Evolutionary conservation across 345 rosid species (phyloP), one percentile per base, ranked within the genome.

Genomic region (Mallotus nudiflorus): DNA sequence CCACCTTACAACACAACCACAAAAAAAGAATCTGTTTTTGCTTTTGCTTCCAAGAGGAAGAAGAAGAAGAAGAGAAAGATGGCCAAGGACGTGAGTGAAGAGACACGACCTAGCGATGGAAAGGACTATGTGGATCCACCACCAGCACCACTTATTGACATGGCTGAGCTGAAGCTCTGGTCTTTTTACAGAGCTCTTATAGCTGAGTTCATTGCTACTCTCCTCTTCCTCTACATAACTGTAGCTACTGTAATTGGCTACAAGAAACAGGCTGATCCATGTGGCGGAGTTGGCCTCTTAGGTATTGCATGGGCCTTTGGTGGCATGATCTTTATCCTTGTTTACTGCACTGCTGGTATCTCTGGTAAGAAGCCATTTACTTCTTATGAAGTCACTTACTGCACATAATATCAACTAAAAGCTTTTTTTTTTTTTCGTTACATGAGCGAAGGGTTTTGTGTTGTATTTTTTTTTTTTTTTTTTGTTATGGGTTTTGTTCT

Each of bases 51-150:
- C 24, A 27, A 13, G 28, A 20, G 31, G 54, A 9, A 37, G 54
- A 49, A 2, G 18, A 9, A 67, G 28, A 52, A 16, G 20, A 4
- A 59, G 60, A 13, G 16, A 50, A 31, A 56, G 69, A 93, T 93
- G 80, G 83, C 95, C 1, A 90, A 90, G 82, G 96, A 93, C 78
- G 95, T 90, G 70, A 80, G 85, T 63, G 98, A 90, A 76, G 98
- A 86, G 69, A 91, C 86, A 25, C 89, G 80, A 15, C 70, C 58
- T 62, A 65, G 57, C 87, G 88, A 81, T 64, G 82, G 87, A 0
- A 93, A 87, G 83, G 97, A 93, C 78, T 93, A 93, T 68, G 98
- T 84, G 1, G 97, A 93, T 71, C 98, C 98, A n/a, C 98, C 98
- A 61, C 98, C 98, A 20, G 97, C 98, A 28, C 98, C 93, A 0